A percentile compares a stretch with the other conserved stretches of the same genome.
phyloP scores from a whole-genome alignment of 1,139 yeast genomes.

The Pichia sp. region DNA sequence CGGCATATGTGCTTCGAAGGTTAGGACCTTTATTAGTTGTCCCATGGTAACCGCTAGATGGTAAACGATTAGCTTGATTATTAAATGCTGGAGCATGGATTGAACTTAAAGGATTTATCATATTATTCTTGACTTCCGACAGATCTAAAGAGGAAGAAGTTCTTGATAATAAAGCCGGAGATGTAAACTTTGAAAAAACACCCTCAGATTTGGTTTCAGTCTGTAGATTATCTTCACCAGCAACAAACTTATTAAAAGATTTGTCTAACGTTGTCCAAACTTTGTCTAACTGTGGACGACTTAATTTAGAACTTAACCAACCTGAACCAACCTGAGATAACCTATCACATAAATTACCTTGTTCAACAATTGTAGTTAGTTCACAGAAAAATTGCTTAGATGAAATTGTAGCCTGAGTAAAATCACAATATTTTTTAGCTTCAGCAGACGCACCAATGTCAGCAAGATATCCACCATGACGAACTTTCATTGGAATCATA shows the following conservation, averaged over 20 bases:
- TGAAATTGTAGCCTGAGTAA: slow-evolving; percentile 37
- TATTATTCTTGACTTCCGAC: slow-evolving; percentile 11
- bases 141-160: slow-evolving; percentile 45
- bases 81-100: background rate
- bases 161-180: slow-evolving; percentile 49
- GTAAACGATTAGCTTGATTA: background rate
- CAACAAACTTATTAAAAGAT: slow-evolving; percentile 76
- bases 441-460: slow-evolving; percentile 55
- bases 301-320: slow-evolving; percentile 29
- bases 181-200: slow-evolving; percentile 65
- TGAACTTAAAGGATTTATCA: background rate
- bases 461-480: slow-evolving; percentile 57
- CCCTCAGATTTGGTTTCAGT: slow-evolving; percentile 38
- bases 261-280: slow-evolving; percentile 85
- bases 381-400: slow-evolving; percentile 38
- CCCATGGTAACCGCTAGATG: background rate
- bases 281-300: slow-evolving; percentile 74
- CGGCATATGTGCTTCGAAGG: background rate
- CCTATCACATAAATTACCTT: slow-evolving; percentile 39
- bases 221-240: slow-evolving; percentile 62
- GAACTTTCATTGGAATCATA: slow-evolving; percentile 48
- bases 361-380: slow-evolving; percentile 34
- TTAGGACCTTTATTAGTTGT: background rate
- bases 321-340: slow-evolving; percentile 39
- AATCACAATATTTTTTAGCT: slow-evolving; percentile 57